These are phyloP conservation scores for Melanomma pulvis-pyrius DNA, from an alignment of 495 filamentous ascomycete species.

Conservation along the genomic window DNA sequence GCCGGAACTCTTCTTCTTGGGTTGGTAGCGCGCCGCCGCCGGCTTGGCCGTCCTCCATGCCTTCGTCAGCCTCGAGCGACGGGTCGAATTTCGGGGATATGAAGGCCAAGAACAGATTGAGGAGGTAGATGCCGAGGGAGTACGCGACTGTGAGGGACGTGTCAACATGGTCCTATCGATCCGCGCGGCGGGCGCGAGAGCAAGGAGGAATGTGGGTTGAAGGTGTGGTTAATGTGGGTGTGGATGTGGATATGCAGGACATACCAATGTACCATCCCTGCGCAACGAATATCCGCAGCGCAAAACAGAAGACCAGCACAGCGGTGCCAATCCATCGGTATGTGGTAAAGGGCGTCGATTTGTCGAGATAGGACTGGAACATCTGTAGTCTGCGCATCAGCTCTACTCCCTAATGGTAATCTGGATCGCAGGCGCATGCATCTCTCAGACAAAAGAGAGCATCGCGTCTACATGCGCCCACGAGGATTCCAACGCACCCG, in stretches of 20 bases:
- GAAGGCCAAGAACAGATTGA: constrained; percentile 99
- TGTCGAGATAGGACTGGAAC: constrained; percentile 94
- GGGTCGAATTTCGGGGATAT: constrained; percentile 98
- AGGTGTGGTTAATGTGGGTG: neutral
- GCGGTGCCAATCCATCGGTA: constrained; percentile 89
- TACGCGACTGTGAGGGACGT: constrained; percentile 73
- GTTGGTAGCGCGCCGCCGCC: constrained; percentile 71
- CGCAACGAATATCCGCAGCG: constrained; percentile 81
- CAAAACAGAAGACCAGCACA: constrained; percentile 75
- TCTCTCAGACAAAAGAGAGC: neutral
- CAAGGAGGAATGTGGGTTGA: neutral
- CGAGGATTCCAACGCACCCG: constrained; percentile 55
- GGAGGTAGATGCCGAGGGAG: constrained; percentile 96
- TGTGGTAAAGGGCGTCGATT: constrained; percentile 79
- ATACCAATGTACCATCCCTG: constrained; percentile 99
- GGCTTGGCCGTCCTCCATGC: constrained; percentile 91
- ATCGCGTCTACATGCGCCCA: neutral
- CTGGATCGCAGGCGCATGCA: neutral
- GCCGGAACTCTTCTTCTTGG: constrained; percentile 96
- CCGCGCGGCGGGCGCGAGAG: neutral
- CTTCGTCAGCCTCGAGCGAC: constrained; percentile 90
- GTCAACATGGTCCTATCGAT: constrained; percentile 10
- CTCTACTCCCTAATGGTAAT: neutral
- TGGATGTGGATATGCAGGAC: neutral
- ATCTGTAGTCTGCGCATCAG: constrained; percentile 56